Conservation (phyloP, 306 rosid species). For the Herpetospermum pedunculosum region DNA sequence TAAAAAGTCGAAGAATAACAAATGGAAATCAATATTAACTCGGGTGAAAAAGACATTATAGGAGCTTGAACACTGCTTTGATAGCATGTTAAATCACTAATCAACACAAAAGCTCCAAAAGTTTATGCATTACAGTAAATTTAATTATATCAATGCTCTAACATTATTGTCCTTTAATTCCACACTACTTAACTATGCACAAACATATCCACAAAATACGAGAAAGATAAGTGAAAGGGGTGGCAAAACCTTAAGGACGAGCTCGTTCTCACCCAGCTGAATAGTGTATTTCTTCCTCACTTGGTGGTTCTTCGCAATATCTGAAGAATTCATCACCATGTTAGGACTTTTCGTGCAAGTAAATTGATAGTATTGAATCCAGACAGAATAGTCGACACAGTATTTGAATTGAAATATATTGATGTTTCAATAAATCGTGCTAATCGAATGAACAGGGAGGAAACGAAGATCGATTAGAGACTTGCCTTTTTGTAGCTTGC, state of each 20-base stretch:
- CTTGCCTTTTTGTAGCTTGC: slow-evolving; percentile 77
- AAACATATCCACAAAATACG: neutral
- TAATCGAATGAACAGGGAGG: neutral
- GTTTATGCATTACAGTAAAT: too few relatives aligned
- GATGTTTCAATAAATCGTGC: neutral
- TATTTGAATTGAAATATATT: neutral
- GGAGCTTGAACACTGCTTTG: too few relatives aligned
- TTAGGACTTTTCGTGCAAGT: neutral
- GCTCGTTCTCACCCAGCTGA: slow-evolving; percentile 97
- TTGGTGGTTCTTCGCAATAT: slow-evolving; percentile 91
- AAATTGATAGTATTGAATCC: neutral
- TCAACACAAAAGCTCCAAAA: too few relatives aligned
- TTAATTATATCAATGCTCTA: too few relatives aligned
- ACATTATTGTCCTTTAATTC: neutral
- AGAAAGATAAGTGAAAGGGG: neutral
- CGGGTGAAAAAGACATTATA: too few relatives aligned
- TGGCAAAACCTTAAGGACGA: slow-evolving; percentile 68
- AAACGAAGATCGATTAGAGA: neutral
- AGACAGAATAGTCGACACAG: neutral
- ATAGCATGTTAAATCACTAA: too few relatives aligned
- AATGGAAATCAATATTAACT: too few relatives aligned
- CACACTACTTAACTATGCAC: neutral
- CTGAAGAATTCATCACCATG: slow-evolving; percentile 20
- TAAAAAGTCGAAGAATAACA: too few relatives aligned
- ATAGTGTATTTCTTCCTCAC: slow-evolving; percentile 88